Evolutionary conservation across 1,284 basidiomycete species (phyloP).

Genomic region (Porodaedalea pini): DNA sequence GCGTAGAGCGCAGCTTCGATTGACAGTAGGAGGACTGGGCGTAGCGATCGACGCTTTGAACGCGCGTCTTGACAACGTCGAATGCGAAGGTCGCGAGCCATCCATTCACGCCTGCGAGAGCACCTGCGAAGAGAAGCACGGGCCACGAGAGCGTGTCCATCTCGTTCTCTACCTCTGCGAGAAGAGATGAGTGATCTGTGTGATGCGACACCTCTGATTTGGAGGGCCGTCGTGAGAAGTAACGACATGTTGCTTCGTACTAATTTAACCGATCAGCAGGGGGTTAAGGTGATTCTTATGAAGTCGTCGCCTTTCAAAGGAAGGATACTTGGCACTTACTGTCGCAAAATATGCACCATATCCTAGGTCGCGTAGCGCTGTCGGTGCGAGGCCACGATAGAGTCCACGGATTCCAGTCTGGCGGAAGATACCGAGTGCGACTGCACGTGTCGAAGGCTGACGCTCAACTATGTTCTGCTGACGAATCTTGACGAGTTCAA

Average conservation of each 20-base stretch:
- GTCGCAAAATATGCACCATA: conserved; percentile 83
- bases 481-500: conserved; percentile 83
- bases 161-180: conserved; percentile 46
- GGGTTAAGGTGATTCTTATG: background rate
- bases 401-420: conserved; percentile 60
- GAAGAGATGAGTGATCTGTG: conserved; percentile 36
- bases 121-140: conserved; percentile 72
- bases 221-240: conserved; percentile 38
- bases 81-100: conserved; percentile 79
- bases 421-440: conserved; percentile 53
- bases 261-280: conserved; percentile 27
- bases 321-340: conserved; percentile 37
- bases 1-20: conserved; percentile 4
- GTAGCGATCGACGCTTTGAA: conserved; percentile 49
- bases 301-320: conserved; percentile 3
- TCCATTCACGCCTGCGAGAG: conserved; percentile 67
- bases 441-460: conserved; percentile 42
- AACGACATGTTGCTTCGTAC: conserved; percentile 75
- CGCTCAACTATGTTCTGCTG: conserved; percentile 59
- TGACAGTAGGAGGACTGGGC: conserved; percentile 3
- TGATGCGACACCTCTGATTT: conserved; percentile 6
- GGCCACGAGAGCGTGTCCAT: conserved; percentile 49
- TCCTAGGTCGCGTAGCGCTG: conserved; percentile 70
- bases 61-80: conserved; percentile 83
- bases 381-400: conserved; percentile 74